Evolutionary conservation across 192 early-diverging fungal species (phyloP).

Genomic region (Entomortierella parvispora): DNA sequence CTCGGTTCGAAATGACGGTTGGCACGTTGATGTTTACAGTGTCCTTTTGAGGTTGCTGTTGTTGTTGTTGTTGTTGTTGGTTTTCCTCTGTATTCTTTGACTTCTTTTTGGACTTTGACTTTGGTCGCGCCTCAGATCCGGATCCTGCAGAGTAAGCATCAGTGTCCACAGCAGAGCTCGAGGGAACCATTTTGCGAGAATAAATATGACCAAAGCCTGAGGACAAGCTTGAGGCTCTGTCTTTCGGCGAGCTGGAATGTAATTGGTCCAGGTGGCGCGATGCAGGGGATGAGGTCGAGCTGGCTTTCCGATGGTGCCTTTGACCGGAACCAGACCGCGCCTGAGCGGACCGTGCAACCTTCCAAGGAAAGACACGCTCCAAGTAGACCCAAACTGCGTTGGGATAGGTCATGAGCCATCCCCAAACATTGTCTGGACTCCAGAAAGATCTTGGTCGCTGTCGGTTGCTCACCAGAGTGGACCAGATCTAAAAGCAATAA

Average conservation of each 20-base stretch:
- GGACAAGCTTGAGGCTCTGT: conserved; percentile 6
- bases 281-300: neutral
- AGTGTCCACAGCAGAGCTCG: conserved; percentile 28
- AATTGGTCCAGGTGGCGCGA: conserved; percentile 15
- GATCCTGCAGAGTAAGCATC: conserved; percentile 43
- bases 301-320: conserved; percentile 9
- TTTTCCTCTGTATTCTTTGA: neutral
- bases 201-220: conserved; percentile 4
- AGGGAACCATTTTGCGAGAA: neutral
- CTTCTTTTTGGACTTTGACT: conserved; percentile 28
- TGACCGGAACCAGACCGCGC: conserved; percentile 15
- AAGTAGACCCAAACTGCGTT: conserved; percentile 6
- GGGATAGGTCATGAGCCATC: conserved; percentile 23
- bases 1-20: neutral
- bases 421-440: conserved; percentile 20
- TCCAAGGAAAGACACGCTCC: conserved; percentile 26
- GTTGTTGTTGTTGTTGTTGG: neutral
- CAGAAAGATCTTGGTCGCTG: conserved; percentile 30
- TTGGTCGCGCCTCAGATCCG: conserved; percentile 36
- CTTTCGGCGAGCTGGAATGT: conserved; percentile 3
- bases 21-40: neutral
- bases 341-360: conserved; percentile 14
- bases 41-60: neutral
- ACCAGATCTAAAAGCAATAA: conserved; percentile 19
- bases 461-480: conserved; percentile 20